Evolutionary conservation across 306 rosid genomes (phyloP), one percentile per base, ranked within the genome.

Genomic region (Quercus mongolica): DNA sequence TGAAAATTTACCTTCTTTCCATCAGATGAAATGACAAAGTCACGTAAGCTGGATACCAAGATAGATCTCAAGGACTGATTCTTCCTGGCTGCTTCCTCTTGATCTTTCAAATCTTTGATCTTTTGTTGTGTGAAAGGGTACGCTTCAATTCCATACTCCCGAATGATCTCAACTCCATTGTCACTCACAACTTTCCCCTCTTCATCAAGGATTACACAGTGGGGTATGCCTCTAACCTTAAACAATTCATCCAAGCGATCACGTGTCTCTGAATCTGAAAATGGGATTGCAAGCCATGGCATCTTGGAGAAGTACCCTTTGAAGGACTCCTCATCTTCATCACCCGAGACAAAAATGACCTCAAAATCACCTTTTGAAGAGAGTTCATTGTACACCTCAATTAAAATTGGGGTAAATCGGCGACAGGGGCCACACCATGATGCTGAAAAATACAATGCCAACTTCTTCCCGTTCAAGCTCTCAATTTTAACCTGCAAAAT

Each of bases 241-340:
- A 91, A 92, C 69, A 83, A 58, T 31, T 79, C 85, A 79, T 89
- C 87, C 71, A 92, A 82, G 21, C 70, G 69, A 6, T 21, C 33
- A 3, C 86, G 88, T 6, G 83, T 83, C 15, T 83, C 88, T 0
- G 89, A 81, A 86, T 92, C 94, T 18, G 89, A 83, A 83, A 85
- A 91, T 5, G 97, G 94, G 71, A 92, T 74, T 8, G 96, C 87
- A 74, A 92, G 88, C 97, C 97, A 90, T 31, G 96, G 94, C 96
- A 92, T 92, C 84, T 88, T 82, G 82, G 96, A 83, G 73, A 92
- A 90, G 79, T 92, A 92, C 3, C 33, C 71, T 7, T 79, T 84
- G 82, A 90, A 92, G 4, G 90, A 74, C 26, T 85, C 86, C 1
- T 92, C 96, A 54, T 90, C 89, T 64, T 71, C 69, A 65, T 92